A percentile compares a stretch with the other conserved stretches of the same genome.
Evolutionary conservation across 2,329 filamentous ascomycete species (phyloP).

Genomic region (Aspergillus transmontanensis): DNA sequence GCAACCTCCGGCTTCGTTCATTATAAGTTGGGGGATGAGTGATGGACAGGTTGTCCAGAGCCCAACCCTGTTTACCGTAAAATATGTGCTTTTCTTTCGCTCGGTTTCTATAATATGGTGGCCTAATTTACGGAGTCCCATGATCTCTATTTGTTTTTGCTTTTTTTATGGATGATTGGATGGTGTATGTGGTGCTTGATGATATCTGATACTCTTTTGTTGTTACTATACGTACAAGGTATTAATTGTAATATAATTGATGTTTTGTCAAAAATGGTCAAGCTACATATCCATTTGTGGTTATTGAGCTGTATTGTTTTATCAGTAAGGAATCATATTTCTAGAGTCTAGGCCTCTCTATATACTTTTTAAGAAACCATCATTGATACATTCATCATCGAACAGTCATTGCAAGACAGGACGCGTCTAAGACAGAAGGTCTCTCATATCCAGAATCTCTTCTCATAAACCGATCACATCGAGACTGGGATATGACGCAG

Average conservation of each 20-base stretch:
- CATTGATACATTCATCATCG: constrained; percentile 28
- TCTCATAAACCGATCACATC: background rate
- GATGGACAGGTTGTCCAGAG: background rate
- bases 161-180: constrained; percentile 11
- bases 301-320: background rate
- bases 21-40: background rate
- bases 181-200: constrained; percentile 15
- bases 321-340: background rate
- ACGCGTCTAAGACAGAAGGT: background rate
- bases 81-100: background rate
- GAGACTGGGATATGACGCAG: background rate
- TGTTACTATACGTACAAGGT: constrained; percentile 9
- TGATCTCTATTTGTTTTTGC: constrained; percentile 2
- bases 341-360: constrained; percentile 21
- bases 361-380: constrained; percentile 26
- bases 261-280: too few species aligned
- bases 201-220: constrained; percentile 11
- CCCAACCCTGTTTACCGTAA: background rate
- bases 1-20: background rate
- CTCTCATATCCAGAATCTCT: background rate
- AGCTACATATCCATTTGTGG: background rate
- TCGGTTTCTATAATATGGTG: background rate
- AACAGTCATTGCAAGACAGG: constrained; percentile 20
- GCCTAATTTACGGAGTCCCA: background rate
- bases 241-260: constrained; percentile 24